Conservation (phyloP, 495 filamentous ascomycete species). For the Penicillium cataractarum region DNA sequence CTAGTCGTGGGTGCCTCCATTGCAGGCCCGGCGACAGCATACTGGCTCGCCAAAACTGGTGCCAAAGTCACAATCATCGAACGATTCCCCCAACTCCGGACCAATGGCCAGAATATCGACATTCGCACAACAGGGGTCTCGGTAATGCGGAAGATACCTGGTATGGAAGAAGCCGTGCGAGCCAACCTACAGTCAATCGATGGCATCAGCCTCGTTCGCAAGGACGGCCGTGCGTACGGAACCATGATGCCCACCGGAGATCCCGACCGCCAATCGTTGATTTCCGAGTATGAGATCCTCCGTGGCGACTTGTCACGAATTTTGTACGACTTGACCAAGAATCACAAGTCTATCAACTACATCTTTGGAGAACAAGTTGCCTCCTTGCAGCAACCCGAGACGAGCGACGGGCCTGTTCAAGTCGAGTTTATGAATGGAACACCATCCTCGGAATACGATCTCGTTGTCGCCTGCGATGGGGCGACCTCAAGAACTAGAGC, state of each 20-base stretch:
- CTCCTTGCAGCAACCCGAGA: conserved; percentile 16
- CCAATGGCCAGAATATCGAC: conserved; percentile 57
- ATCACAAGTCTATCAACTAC: conserved; percentile 43
- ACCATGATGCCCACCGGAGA: conserved; percentile 47
- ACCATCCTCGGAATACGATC: conserved; percentile 44
- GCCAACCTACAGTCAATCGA: conserved; percentile 40
- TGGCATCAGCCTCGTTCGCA: conserved; percentile 49
- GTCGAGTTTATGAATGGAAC: conserved; percentile 42
- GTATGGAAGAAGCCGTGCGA: conserved; percentile 50
- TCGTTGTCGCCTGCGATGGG: conserved; percentile 55
- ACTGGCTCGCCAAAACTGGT: conserved; percentile 54
- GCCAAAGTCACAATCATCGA: conserved; percentile 57
- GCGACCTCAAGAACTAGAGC: conserved; percentile 52
- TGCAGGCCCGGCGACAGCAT: conserved; percentile 37
- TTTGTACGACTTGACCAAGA: conserved; percentile 48
- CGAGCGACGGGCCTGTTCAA: conserved; percentile 32
- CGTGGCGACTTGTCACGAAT: conserved; percentile 54
- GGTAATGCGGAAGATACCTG: conserved; percentile 53
- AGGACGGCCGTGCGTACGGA: conserved; percentile 37
- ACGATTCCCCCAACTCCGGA: conserved; percentile 46
- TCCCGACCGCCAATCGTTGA: conserved; percentile 45
- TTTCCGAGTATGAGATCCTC: conserved; percentile 61
- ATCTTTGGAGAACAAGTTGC: conserved; percentile 43
- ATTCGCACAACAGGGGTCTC: conserved; percentile 51
- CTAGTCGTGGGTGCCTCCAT: conserved; percentile 48